These are phyloP conservation scores for Pseudogymnoascus sp. DNA, from an alignment of 2,329 filamentous ascomycete genomes.

Conservation along the genomic window DNA sequence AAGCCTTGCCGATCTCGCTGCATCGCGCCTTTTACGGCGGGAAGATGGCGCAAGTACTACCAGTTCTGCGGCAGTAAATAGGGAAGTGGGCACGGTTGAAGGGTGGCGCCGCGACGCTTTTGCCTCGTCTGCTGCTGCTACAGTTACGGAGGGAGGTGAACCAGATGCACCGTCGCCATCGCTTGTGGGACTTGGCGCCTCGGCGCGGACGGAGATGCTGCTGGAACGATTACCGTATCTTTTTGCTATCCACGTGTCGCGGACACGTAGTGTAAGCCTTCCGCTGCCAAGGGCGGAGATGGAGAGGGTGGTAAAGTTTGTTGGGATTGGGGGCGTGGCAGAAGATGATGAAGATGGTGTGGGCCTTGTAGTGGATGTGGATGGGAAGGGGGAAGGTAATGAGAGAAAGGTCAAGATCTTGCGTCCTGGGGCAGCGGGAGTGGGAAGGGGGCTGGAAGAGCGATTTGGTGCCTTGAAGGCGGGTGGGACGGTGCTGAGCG, in stretches of 20 bases:
- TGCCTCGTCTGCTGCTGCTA: background rate
- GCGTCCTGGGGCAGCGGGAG: conserved; percentile 18
- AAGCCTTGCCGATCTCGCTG: conserved; percentile 63
- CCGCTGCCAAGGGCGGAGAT: conserved; percentile 36
- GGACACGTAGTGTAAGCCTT: conserved; percentile 24
- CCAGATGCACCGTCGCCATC: conserved; percentile 30
- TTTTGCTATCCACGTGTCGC: conserved; percentile 48
- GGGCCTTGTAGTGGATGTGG: conserved; percentile 26
- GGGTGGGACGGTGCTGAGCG: conserved; percentile 64
- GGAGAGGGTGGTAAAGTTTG: conserved; percentile 30
- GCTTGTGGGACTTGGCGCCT: conserved; percentile 50
- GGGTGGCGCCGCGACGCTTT: conserved; percentile 24
- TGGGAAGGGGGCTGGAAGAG: conserved; percentile 14
- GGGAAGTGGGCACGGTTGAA: conserved; percentile 29
- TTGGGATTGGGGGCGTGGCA: conserved; percentile 34
- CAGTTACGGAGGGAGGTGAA: conserved; percentile 11
- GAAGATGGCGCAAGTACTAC: conserved; percentile 33
- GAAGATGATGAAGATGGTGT: conserved; percentile 40
- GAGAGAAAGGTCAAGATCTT: conserved; percentile 19
- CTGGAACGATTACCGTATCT: conserved; percentile 85
- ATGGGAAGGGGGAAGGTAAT: conserved; percentile 40
- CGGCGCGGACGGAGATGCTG: conserved; percentile 65
- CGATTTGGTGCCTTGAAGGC: conserved; percentile 25
- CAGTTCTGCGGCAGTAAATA: conserved; percentile 39
- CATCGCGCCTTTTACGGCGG: conserved; percentile 51